Base-by-base conservation (phyloP, 345 rosid genomes). In the Gossypium herbaceum region DNA sequence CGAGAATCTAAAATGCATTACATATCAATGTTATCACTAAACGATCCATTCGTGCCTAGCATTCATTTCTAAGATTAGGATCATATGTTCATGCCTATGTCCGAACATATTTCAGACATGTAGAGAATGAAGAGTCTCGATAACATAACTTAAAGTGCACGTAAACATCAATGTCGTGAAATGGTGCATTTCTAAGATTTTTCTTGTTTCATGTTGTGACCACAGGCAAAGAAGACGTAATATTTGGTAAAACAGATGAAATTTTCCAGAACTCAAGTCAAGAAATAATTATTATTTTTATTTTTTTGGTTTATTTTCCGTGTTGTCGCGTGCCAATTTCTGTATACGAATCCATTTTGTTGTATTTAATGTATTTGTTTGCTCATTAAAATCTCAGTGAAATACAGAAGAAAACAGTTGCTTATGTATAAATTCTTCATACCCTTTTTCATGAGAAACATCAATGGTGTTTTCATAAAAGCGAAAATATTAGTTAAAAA, bases 181-280 rank as follows among this genome's bases (percentile, higher is more conserved):
- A 47, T 20, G 19, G 3, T 47, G 72, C 63, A n/a, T 64, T 27
- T 48, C 55, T 24, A 2, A 25, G 45, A 9, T 19, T 12, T 72
- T 27, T 25, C 74, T 27, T 9, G 29, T 43, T 50, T 47, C 66
- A 20, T 50, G 12, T 60, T 55, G 13, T 56, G 64, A 9, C 44
- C 73, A 76, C 86, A 86, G 88, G 87, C 92, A 52, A 88, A 86
- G 82, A 82, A 78, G 86, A 24, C 85, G 19, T 59, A 60, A 79
- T 77, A 76, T 72, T 5, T 22, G 47, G 25, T 12, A 61, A 72
- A 50, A 25, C 10, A 10, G 7, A 17, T 60, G 54, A 45, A 17
- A 12, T 25, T 48, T 45, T 66, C 66, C 2, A 4, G 17, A 59
- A 24, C 39, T 60, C 41, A 29, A 34, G 9, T 61, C 60, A 9